Evolutionary conservation across 2,329 filamentous ascomycete species (phyloP).

Genomic region (Aspergillus quadrilineatus): DNA sequence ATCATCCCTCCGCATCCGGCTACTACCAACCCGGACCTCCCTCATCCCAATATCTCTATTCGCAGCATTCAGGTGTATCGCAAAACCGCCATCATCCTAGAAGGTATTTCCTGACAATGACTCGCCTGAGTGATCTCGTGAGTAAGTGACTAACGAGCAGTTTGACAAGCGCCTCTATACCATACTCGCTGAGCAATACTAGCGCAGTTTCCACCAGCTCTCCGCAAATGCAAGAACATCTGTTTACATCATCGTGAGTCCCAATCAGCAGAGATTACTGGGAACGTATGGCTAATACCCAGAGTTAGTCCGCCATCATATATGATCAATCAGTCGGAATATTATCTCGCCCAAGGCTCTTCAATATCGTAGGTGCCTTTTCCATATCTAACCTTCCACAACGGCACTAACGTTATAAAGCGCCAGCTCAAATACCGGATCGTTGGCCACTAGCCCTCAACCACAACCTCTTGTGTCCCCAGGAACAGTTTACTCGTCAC

Average conservation of each 20-base stretch:
- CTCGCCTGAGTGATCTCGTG: not conserved
- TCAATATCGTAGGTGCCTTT: constrained; percentile 30
- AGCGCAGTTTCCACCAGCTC: constrained; percentile 21
- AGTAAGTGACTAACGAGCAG: constrained; percentile 1
- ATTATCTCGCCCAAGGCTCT: constrained; percentile 33
- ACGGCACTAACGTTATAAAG: constrained; percentile 13
- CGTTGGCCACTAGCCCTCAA: constrained; percentile 27
- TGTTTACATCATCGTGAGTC: constrained; percentile 27
- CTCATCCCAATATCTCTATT: constrained; percentile 22
- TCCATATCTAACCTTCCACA: not conserved
- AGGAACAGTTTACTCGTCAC: constrained; percentile 29
- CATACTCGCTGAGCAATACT: constrained; percentile 21
- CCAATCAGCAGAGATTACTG: not conserved
- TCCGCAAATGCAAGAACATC: constrained; percentile 23
- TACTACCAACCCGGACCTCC: constrained; percentile 24
- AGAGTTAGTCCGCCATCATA: constrained; percentile 31
- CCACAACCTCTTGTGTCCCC: constrained; percentile 24
- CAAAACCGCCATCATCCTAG: constrained; percentile 21
- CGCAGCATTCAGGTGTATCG: constrained; percentile 12
- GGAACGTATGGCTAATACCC: constrained; percentile 12
- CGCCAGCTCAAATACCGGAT: constrained; percentile 27
- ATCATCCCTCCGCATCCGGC: constrained; percentile 22
- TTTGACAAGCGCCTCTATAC: constrained; percentile 20
- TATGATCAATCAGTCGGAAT: constrained; percentile 34
- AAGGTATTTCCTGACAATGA: constrained; percentile 19